phyloP scores from a whole-genome alignment of 1,284 basidiomycete genomes.

The Cryptococcus depauperatus region DNA sequence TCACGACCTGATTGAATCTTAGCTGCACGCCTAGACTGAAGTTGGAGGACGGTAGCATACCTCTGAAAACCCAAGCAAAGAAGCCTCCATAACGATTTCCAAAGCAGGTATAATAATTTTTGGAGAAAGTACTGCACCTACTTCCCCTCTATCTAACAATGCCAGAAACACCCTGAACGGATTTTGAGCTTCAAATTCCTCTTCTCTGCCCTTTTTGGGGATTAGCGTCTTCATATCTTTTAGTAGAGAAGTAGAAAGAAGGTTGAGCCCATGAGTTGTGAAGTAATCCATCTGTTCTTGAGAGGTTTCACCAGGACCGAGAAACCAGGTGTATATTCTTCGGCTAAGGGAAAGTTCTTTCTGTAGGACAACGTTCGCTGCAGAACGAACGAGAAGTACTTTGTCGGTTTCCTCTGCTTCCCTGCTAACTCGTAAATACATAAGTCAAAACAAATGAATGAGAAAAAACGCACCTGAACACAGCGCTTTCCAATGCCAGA shows the following conservation, averaged over 20 bases:
- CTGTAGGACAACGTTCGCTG: conserved; percentile 73
- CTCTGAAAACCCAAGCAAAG: neutral
- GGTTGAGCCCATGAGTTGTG: conserved; percentile 57
- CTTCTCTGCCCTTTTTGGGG: neutral
- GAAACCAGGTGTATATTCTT: conserved; percentile 84
- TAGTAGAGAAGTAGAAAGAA: conserved; percentile 58
- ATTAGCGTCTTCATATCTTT: conserved; percentile 12
- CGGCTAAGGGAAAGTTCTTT: conserved; percentile 89
- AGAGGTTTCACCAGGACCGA: conserved; percentile 69
- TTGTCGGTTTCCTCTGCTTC: conserved; percentile 56
- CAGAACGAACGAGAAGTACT: conserved; percentile 66
- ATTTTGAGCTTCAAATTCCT: conserved; percentile 50
- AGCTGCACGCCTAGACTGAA: conserved; percentile 9
- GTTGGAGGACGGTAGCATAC: neutral
- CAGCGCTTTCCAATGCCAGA: conserved; percentile 61
- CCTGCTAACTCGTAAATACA: conserved; percentile 4
- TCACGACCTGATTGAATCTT: conserved; percentile 68
- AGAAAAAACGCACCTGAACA: conserved; percentile 50
- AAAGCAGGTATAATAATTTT: conserved; percentile 64
- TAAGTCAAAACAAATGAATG: neutral
- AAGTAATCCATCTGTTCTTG: conserved; percentile 66
- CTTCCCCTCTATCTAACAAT: conserved; percentile 92
- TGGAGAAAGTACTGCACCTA: conserved; percentile 74
- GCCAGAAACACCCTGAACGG: conserved; percentile 96
- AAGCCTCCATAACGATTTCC: conserved; percentile 15